Conservation (phyloP, 495 filamentous ascomycete species). For the Antarctomyces pellizariae region DNA sequence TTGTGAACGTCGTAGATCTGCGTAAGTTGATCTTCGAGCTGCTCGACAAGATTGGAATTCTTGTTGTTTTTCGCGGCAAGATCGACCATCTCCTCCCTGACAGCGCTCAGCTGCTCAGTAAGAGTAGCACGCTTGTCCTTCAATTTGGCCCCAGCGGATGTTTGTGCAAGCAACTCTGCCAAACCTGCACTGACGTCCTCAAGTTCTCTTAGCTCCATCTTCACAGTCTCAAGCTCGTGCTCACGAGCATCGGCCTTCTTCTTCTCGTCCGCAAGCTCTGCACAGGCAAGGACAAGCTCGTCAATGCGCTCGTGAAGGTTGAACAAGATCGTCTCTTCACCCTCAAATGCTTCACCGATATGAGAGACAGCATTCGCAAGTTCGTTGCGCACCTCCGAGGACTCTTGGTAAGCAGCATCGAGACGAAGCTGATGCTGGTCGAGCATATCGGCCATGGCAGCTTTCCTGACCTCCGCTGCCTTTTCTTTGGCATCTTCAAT, state of each 20-base stretch:
- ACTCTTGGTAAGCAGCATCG: slow-evolving; percentile 38
- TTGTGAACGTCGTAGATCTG: slow-evolving; percentile 87
- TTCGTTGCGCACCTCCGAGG: slow-evolving; percentile 44
- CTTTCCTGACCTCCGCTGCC: slow-evolving; percentile 11
- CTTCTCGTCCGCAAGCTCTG: slow-evolving; percentile 27
- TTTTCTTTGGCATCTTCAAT: slow-evolving; percentile 23
- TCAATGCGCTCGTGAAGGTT: slow-evolving; percentile 29
- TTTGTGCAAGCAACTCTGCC: slow-evolving; percentile 17
- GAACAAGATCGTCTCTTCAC: slow-evolving; percentile 29
- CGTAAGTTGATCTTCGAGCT: slow-evolving; percentile 92
- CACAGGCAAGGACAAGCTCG: slow-evolving; percentile 24
- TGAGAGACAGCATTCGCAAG: slow-evolving; percentile 36
- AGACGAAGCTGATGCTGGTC: slow-evolving; percentile 35
- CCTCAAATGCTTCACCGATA: slow-evolving; percentile 25
- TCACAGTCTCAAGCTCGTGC: slow-evolving; percentile 21
- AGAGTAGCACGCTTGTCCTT: slow-evolving; percentile 35
- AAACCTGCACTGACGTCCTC: slow-evolving; percentile 24
- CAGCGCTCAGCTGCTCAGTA: slow-evolving; percentile 41
- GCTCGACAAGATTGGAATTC: slow-evolving; percentile 74
- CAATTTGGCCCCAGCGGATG: slow-evolving; percentile 13
- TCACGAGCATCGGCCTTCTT: slow-evolving; percentile 25
- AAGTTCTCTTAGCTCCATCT: slow-evolving; percentile 27
- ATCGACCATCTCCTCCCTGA: slow-evolving; percentile 46
- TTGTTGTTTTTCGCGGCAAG: slow-evolving; percentile 47
- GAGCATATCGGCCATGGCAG: slow-evolving; percentile 16